Conservation (phyloP, 2,329 filamentous ascomycete genomes). For the Hypoxylon sp. region DNA sequence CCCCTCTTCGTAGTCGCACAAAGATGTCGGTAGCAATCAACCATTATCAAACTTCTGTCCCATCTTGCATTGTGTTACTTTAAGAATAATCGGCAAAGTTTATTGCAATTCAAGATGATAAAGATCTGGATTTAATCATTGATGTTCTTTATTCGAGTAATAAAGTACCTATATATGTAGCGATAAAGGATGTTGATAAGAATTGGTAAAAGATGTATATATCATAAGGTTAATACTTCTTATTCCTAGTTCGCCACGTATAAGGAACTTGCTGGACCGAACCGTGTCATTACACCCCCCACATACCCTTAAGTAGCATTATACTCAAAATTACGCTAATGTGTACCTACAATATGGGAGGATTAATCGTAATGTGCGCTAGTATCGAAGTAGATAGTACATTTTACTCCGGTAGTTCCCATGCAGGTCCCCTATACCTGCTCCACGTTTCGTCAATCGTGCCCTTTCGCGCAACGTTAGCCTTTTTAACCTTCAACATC, state of each 20-base stretch:
- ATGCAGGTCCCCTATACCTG: constrained; percentile 27
- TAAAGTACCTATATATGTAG: background rate
- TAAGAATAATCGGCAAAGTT: constrained; percentile 15
- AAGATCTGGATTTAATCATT: background rate
- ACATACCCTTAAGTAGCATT: constrained; percentile 12
- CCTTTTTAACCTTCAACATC: constrained; percentile 42
- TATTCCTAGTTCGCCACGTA: constrained; percentile 13
- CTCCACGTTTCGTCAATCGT: constrained; percentile 28
- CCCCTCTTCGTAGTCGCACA: constrained; percentile 16
- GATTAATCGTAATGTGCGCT: constrained; percentile 12
- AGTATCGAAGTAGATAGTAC: constrained; percentile 18
- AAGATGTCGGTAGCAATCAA: constrained; percentile 8
- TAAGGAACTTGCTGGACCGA: constrained; percentile 15
- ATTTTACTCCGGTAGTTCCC: background rate
- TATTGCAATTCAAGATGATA: constrained; percentile 1
- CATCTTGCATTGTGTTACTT: constrained; percentile 17
- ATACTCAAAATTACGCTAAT: no score
- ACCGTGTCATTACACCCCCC: constrained; percentile 17
- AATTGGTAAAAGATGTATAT: background rate
- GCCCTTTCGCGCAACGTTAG: constrained; percentile 34
- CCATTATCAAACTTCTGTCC: constrained; percentile 15
- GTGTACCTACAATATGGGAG: constrained; percentile 18
- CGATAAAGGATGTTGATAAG: background rate
- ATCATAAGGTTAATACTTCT: constrained; percentile 6
- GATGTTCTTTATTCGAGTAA: constrained; percentile 4